Percentiles rank a stretch among this genome's conserved stretches.
phyloP scores from a whole-genome alignment of 2,329 filamentous ascomycete genomes.

The Curvularia eragrostidis region DNA sequence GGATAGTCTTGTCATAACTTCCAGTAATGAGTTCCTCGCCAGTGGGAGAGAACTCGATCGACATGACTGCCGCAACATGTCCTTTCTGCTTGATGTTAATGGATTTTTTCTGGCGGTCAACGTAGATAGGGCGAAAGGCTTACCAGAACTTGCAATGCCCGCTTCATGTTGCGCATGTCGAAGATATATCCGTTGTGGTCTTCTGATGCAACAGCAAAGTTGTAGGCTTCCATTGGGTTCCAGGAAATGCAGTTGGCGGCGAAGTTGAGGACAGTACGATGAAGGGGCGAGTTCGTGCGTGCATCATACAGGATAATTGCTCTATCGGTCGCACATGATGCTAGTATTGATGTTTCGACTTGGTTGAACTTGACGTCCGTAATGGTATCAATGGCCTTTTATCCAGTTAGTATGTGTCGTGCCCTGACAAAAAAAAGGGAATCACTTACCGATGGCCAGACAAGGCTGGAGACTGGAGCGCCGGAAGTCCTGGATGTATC shows the following conservation, averaged over 20 bases:
- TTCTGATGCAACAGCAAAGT: constrained; percentile 91
- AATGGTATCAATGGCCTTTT: constrained; percentile 76
- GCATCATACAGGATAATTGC: constrained; percentile 91
- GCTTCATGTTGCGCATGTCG: constrained; percentile 89
- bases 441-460: constrained; percentile 72
- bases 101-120: not conserved
- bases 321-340: constrained; percentile 82
- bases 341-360: constrained; percentile 89
- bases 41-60: constrained; percentile 92
- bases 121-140: not conserved
- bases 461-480: constrained; percentile 79
- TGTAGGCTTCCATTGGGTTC: constrained; percentile 98
- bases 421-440: not conserved
- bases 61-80: constrained; percentile 92
- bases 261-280: constrained; percentile 81
- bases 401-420: constrained; percentile 1
- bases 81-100: constrained; percentile 62
- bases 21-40: constrained; percentile 92
- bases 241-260: constrained; percentile 93
- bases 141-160: constrained; percentile 80
- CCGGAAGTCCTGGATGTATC: constrained; percentile 80
- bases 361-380: constrained; percentile 89
- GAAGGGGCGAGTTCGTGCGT: constrained; percentile 81
- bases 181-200: constrained; percentile 94
- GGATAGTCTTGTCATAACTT: constrained; percentile 85